These are phyloP conservation scores for Emergomyces pasteurianus DNA, from an alignment of 2,329 filamentous ascomycete species.

Conservation along the genomic window DNA sequence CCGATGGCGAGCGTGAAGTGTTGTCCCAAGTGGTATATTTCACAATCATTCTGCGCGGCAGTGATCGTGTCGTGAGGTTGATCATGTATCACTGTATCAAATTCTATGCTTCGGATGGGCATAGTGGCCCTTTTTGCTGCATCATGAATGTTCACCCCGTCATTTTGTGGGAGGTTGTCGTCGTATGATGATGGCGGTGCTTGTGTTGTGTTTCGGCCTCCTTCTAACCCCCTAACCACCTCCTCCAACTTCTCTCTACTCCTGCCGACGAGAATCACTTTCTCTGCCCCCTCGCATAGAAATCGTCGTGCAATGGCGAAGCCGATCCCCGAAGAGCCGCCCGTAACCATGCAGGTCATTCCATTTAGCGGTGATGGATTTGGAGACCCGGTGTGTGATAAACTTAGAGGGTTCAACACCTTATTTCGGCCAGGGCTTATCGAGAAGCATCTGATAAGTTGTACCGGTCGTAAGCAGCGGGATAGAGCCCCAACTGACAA, in stretches of 20 bases:
- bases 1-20: constrained; percentile 19
- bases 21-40: not conserved
- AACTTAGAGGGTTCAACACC: not conserved
- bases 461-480: not conserved
- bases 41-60: not conserved
- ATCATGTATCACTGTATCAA: not conserved
- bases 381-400: not conserved
- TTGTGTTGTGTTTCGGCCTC: not conserved
- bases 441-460: not conserved
- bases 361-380: constrained; percentile 18
- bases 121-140: not conserved
- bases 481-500: not conserved
- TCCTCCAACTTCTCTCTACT: constrained; percentile 34
- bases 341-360: constrained; percentile 47
- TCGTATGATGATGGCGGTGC: not conserved
- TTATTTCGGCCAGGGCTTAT: not conserved
- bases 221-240: constrained; percentile 22
- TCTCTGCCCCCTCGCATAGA: constrained; percentile 46
- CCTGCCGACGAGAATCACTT: constrained; percentile 50
- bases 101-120: not conserved
- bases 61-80: not conserved
- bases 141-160: not conserved
- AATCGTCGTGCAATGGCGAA: constrained; percentile 55
- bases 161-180: not conserved
- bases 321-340: constrained; percentile 60